These are phyloP conservation scores for Cladosporium cucumerinum DNA, from an alignment of 2,329 filamentous ascomycete species.

Conservation along the genomic window DNA sequence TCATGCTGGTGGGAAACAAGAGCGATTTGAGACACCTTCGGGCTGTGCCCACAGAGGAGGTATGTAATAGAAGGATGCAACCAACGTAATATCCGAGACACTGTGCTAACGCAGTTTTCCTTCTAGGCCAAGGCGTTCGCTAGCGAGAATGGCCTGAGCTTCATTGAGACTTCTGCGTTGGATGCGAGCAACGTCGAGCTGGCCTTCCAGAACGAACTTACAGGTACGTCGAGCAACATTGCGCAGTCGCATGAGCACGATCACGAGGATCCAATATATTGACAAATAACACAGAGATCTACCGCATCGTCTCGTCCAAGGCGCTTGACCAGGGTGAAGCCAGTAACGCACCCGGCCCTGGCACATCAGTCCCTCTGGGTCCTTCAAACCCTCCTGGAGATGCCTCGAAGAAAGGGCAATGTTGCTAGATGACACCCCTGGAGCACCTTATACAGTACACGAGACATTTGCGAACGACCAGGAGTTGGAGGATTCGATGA, in stretches of 20 bases:
- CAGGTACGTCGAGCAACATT: slow-evolving; percentile 59
- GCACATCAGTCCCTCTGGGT: slow-evolving; percentile 74
- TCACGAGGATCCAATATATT: background rate
- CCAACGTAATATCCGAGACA: background rate
- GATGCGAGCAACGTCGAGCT: slow-evolving; percentile 99
- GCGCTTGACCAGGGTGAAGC: slow-evolving; percentile 86
- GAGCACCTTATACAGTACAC: slow-evolving; percentile 5
- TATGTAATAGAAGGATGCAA: background rate
- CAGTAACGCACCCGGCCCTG: slow-evolving; percentile 69
- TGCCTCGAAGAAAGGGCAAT: slow-evolving; percentile 74
- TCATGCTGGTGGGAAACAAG: slow-evolving; percentile 99
- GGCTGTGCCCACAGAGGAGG: slow-evolving; percentile 92
- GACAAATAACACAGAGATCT: slow-evolving; percentile 65
- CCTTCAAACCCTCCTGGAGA: slow-evolving; percentile 82
- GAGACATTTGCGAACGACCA: slow-evolving; percentile 5
- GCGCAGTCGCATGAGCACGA: background rate
- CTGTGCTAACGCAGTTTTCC: background rate
- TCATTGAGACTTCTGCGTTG: slow-evolving; percentile 98
- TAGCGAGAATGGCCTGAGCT: slow-evolving; percentile 73
- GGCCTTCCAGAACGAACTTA: slow-evolving; percentile 98
- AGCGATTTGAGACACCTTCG: slow-evolving; percentile 98
- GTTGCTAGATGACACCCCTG: slow-evolving; percentile 58
- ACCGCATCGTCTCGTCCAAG: slow-evolving; percentile 98
- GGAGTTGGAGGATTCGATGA: slow-evolving; percentile 11
- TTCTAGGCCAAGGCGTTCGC: slow-evolving; percentile 81